Percentiles rank a stretch among this genome's conserved stretches.
Conservation (phyloP, 2,329 filamentous ascomycete species). For the Amphichorda felina region DNA sequence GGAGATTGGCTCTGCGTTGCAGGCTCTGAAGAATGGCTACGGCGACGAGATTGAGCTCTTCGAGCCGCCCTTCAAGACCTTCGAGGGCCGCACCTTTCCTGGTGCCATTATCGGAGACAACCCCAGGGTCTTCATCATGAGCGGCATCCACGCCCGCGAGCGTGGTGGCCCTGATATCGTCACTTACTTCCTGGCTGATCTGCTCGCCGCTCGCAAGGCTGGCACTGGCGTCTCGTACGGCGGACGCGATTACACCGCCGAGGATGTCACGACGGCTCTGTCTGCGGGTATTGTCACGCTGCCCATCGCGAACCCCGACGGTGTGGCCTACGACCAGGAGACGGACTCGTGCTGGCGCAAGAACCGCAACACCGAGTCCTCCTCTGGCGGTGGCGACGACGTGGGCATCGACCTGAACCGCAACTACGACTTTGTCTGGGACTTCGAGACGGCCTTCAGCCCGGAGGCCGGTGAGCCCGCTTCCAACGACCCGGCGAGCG, state of each 20-base stretch:
- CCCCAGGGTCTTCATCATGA: conserved; percentile 39
- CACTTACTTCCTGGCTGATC: conserved; percentile 44
- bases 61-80: conserved; percentile 28
- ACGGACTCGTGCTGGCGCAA: conserved; percentile 41
- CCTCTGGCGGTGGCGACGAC: not conserved
- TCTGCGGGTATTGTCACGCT: conserved; percentile 40
- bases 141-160: conserved; percentile 45
- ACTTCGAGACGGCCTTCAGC: conserved; percentile 32
- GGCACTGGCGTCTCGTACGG: conserved; percentile 39
- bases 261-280: conserved; percentile 37
- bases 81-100: conserved; percentile 24
- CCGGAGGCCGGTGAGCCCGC: conserved; percentile 24
- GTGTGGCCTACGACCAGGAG: conserved; percentile 37
- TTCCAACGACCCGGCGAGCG: conserved; percentile 24
- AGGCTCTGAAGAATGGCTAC: conserved; percentile 25
- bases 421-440: conserved; percentile 47
- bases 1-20: conserved; percentile 31
- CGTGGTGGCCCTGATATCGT: conserved; percentile 43
- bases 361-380: conserved; percentile 34
- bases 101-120: conserved; percentile 32
- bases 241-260: conserved; percentile 34
- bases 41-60: conserved; percentile 25
- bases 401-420: conserved; percentile 42
- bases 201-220: conserved; percentile 38
- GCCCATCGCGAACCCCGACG: conserved; percentile 41